Conservation (phyloP, 176 grass and related monocot genomes). For the Oryza meyeriana region DNA sequence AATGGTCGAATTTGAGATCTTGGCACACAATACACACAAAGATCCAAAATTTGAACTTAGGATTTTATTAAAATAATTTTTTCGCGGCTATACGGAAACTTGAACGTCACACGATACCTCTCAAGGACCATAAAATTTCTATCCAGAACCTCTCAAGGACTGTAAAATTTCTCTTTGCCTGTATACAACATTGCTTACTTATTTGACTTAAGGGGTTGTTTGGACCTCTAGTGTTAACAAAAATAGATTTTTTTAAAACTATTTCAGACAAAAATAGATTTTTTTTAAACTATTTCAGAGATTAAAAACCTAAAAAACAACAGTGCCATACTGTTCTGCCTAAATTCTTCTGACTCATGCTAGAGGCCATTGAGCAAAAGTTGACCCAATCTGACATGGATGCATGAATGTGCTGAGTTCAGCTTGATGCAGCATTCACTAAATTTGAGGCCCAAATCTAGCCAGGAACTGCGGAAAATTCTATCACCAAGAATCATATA, state of each 20-base stretch:
- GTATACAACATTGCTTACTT: neutral
- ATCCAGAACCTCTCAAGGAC: no score
- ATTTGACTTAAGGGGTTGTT: neutral
- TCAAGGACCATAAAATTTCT: no score
- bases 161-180: neutral
- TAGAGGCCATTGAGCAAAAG: neutral
- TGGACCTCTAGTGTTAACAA: neutral
- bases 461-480: neutral
- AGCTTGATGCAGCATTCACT: neutral
- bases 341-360: neutral
- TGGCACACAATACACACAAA: no score
- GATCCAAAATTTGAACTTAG: no score
- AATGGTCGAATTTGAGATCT: no score
- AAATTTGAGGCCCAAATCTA: constrained; percentile 6
- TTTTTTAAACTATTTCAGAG: neutral
- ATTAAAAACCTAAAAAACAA: neutral
- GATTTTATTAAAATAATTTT: no score
- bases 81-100: no score
- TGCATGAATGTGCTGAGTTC: neutral
- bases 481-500: neutral
- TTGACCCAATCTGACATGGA: neutral
- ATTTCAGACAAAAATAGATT: no score
- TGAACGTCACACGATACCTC: no score
- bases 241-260: no score
- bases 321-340: neutral